Evolutionary conservation across 805 yeast genomes (phyloP), one percentile per base, ranked within the genome.

Genomic region (Teunomyces kruisii): DNA sequence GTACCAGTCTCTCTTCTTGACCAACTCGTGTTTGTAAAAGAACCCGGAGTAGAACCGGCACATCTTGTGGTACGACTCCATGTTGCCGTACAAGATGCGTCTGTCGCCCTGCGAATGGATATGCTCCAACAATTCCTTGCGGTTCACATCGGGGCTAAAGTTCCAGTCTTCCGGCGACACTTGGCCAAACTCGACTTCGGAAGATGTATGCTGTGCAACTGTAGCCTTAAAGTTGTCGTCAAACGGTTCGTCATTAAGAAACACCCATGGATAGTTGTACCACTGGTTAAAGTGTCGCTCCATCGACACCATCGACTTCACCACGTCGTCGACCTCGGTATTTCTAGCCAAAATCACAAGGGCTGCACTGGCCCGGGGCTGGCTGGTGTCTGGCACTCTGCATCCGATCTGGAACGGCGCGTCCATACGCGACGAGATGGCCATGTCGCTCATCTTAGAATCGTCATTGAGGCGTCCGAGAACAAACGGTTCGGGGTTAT

Each of bases 231-330:
- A 94, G 14, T 81, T 77, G 1, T 78, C 77, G 16, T 75, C 71
- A 56, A 92, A 91, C 13, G 80, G 82, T 47, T 79, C 90, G 62
- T 92, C 88, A 60, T 91, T 92, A 14, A 94, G 64, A 55, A 94
- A 88, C 1, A 88, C 84, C 84, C 96, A 94, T 0, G 97, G 97
- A 61, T 94, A 94, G 53, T 86, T 79, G 64, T 76, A 94, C 96
- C 96, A 89, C 56, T 91, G 91, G 62, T 92, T 92, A 69, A 91
- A 92, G 61, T 86, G 96, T 19, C 88, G 73, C 61, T 92, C 98
- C 44, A 94, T 58, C 2, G 91, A 81, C 26, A 70, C 65, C 76
- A 92, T 81, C 2, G 94, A 83, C 45, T 76, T 72, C 1, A 86
- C 57, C 1, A 89, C 96, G n/a, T 87, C 95, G 3, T 80, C 76